Percentiles rank a stretch among this genome's conserved stretches.
phyloP scores from a whole-genome alignment of 1,139 yeast species.

The Taphrina communis region DNA sequence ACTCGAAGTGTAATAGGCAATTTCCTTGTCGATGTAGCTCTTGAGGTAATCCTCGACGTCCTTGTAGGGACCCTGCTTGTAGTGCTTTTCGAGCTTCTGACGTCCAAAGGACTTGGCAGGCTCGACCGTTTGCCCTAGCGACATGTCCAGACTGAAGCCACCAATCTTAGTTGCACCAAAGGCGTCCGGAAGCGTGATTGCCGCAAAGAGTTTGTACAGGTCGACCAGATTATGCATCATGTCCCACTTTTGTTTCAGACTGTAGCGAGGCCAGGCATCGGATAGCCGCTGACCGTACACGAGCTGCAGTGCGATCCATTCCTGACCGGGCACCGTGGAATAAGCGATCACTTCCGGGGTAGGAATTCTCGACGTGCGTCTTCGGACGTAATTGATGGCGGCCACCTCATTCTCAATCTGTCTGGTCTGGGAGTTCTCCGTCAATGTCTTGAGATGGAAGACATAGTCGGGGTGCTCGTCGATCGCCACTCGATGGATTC shows the following conservation, averaged over 20 bases:
- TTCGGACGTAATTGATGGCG: conserved; percentile 17
- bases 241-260: neutral
- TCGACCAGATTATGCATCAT: conserved; percentile 11
- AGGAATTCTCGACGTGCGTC: neutral
- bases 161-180: conserved; percentile 6
- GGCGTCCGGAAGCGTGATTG: conserved; percentile 11
- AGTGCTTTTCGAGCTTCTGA: neutral
- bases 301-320: conserved; percentile 8
- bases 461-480: conserved; percentile 11
- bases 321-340: conserved; percentile 4
- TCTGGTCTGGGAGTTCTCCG: neutral
- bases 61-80: conserved; percentile 9
- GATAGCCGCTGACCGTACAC: conserved; percentile 4
- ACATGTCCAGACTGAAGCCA: conserved; percentile 19
- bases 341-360: conserved; percentile 17
- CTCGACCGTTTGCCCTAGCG: conserved; percentile 8
- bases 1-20: conserved; percentile 16
- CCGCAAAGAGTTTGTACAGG: conserved; percentile 14
- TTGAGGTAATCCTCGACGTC: conserved; percentile 8
- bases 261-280: conserved; percentile 3
- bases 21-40: conserved; percentile 26
- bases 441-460: conserved; percentile 15
- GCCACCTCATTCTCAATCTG: conserved; percentile 25
- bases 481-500: neutral
- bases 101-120: conserved; percentile 11